These are phyloP conservation scores for Fusarium metavorans DNA, from an alignment of 2,329 filamentous ascomycete genomes.

Conservation along the genomic window DNA sequence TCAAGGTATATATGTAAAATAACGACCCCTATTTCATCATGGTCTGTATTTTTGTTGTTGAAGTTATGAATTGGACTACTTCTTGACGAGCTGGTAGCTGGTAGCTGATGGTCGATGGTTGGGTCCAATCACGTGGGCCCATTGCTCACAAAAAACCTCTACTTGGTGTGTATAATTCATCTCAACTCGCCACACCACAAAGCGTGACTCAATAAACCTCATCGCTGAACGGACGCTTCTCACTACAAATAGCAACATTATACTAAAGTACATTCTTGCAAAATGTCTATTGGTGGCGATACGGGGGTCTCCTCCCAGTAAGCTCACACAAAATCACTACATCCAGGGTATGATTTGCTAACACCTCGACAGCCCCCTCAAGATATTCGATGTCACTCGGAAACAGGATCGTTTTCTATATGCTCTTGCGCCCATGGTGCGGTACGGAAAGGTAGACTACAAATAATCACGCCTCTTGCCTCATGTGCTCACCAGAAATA, in stretches of 20 bases:
- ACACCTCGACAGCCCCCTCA: constrained; percentile 61
- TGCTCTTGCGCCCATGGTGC: constrained; percentile 76
- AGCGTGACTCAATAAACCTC: background rate
- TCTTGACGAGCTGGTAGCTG: background rate
- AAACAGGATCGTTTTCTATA: constrained; percentile 66
- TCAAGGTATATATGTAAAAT: background rate
- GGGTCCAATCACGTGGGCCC: constrained; percentile 27
- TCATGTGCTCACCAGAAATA: constrained; percentile 47
- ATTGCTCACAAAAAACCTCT: constrained; percentile 37
- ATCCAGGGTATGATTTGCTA: constrained; percentile 39
- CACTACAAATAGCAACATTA: background rate
- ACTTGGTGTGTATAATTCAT: background rate
- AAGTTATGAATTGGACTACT: background rate
- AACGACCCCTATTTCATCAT: background rate
- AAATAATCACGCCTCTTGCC: background rate
- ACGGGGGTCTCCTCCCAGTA: constrained; percentile 40
- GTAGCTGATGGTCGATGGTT: background rate
- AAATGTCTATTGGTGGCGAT: constrained; percentile 33
- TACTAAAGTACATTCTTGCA: background rate
- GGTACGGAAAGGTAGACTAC: constrained; percentile 66
- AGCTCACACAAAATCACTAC: constrained; percentile 4
- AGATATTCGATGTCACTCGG: constrained; percentile 68
- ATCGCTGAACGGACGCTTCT: background rate
- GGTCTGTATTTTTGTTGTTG: background rate
- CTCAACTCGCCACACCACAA: background rate